These are phyloP conservation scores for Alternaria burnsii DNA, from an alignment of 2,329 filamentous ascomycete genomes.

Conservation along the genomic window DNA sequence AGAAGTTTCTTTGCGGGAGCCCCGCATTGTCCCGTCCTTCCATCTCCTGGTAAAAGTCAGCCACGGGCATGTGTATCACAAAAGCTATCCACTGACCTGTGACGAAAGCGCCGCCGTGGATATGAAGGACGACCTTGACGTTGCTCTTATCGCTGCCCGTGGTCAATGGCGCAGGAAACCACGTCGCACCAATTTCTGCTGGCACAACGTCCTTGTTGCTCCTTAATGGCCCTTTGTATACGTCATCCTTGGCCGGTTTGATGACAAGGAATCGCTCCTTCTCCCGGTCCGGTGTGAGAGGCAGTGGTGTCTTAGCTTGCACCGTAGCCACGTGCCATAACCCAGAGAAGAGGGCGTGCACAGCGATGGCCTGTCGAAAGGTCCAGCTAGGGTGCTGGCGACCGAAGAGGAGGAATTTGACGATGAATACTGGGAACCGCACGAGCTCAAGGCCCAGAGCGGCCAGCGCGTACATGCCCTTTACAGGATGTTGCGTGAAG, in stretches of 20 bases:
- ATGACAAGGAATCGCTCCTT: conserved; percentile 51
- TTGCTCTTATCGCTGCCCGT: conserved; percentile 19
- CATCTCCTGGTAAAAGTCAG: conserved; percentile 34
- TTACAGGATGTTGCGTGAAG: conserved; percentile 50
- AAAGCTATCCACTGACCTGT: conserved; percentile 33
- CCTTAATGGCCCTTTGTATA: conserved; percentile 44
- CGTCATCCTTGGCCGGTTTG: conserved; percentile 26
- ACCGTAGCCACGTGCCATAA: conserved; percentile 46
- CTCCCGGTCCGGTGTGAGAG: conserved; percentile 49
- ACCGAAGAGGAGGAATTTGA: conserved; percentile 48
- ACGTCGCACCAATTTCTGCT: conserved; percentile 52
- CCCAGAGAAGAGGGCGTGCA: conserved; percentile 45
- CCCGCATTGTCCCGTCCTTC: conserved; percentile 47
- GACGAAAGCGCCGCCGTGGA: conserved; percentile 61
- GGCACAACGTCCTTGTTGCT: conserved; percentile 48
- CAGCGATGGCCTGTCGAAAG: conserved; percentile 50
- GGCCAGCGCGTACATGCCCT: conserved; percentile 50
- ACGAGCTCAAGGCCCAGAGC: conserved; percentile 47
- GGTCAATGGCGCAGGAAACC: conserved; percentile 50
- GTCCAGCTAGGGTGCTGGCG: conserved; percentile 54
- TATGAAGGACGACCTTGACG: conserved; percentile 54
- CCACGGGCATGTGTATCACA: not conserved
- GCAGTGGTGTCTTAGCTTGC: conserved; percentile 39
- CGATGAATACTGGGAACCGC: conserved; percentile 52
- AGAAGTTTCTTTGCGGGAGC: conserved; percentile 45